Conservation (phyloP, 2,329 filamentous ascomycete species). For the Trichoderma sp. region DNA sequence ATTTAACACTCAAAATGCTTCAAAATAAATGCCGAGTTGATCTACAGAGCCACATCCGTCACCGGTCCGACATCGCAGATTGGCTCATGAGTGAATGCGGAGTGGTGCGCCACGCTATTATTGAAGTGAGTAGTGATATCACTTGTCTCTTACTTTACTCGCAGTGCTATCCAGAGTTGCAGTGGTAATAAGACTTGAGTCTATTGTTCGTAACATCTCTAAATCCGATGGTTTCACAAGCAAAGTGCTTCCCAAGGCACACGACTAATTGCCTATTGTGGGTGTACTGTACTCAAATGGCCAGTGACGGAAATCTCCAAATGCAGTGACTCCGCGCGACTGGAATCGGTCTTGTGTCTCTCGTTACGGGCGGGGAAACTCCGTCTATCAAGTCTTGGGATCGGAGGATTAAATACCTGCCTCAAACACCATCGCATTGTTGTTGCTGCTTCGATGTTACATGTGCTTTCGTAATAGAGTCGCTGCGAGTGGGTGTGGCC, state of each 20-base stretch:
- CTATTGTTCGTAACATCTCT: no score
- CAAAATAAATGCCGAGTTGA: not conserved
- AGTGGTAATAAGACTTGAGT: not conserved
- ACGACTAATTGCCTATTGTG: not conserved
- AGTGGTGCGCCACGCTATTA: not conserved
- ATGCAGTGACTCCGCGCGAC: not conserved
- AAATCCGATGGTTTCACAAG: no score
- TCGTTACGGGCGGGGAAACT: not conserved
- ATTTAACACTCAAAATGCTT: not conserved
- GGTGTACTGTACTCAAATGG: not conserved
- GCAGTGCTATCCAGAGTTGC: no score
- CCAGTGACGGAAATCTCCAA: not conserved
- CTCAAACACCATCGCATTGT: not conserved
- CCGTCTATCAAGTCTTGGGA: not conserved
- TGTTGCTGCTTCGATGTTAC: not conserved
- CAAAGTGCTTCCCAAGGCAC: not conserved
- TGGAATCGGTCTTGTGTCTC: not conserved
- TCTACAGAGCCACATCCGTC: conserved; percentile 7
- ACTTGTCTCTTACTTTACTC: not conserved
- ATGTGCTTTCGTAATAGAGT: not conserved
- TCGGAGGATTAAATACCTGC: not conserved
- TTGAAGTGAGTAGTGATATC: not conserved
- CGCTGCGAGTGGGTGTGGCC: not conserved
- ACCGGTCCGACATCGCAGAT: conserved; percentile 10
- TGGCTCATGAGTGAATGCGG: not conserved